phyloP scores from a whole-genome alignment of 2,329 filamentous ascomycete species.

The Sordariomycetes sp. region DNA sequence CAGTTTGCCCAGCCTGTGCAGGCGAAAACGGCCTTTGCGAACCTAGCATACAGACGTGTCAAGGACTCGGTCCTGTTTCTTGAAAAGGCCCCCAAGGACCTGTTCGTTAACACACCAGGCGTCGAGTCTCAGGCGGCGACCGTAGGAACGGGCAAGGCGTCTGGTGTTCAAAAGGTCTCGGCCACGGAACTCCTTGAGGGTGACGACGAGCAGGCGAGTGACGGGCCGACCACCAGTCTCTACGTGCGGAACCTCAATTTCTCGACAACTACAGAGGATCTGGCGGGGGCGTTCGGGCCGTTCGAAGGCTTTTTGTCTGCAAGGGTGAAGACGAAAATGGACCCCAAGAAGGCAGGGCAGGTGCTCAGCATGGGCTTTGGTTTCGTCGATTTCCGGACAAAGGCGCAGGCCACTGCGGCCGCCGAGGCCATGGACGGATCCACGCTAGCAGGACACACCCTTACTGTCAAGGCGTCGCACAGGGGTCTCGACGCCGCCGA shows the following conservation, averaged over 20 bases:
- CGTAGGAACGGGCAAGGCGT: conserved; percentile 22
- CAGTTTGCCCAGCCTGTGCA: conserved; percentile 73
- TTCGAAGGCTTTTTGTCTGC: conserved; percentile 84
- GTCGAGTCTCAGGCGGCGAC: conserved; percentile 14
- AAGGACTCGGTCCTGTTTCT: conserved; percentile 87
- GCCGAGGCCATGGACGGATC: conserved; percentile 79
- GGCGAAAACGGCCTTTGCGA: conserved; percentile 73
- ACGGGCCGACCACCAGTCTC: conserved; percentile 61
- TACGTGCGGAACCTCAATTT: conserved; percentile 96
- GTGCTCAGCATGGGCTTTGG: conserved; percentile 95
- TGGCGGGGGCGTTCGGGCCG: conserved; percentile 68
- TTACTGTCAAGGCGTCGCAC: conserved; percentile 79
- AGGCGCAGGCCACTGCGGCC: conserved; percentile 68
- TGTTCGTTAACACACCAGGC: conserved; percentile 43
- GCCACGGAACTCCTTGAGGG: conserved; percentile 58
- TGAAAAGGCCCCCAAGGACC: conserved; percentile 80
- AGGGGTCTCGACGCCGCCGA: conserved; percentile 80
- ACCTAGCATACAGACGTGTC: conserved; percentile 79
- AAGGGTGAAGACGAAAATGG: conserved; percentile 82
- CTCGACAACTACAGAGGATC: conserved; percentile 64
- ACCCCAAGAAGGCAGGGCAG: conserved; percentile 83
- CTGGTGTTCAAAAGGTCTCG: conserved; percentile 49
- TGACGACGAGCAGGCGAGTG: conserved; percentile 39
- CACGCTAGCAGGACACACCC: conserved; percentile 75
- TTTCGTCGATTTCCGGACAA: conserved; percentile 79